These are phyloP conservation scores for Mortierella sp. DNA, from an alignment of 371 early-diverging fungal genomes.

Conservation along the genomic window DNA sequence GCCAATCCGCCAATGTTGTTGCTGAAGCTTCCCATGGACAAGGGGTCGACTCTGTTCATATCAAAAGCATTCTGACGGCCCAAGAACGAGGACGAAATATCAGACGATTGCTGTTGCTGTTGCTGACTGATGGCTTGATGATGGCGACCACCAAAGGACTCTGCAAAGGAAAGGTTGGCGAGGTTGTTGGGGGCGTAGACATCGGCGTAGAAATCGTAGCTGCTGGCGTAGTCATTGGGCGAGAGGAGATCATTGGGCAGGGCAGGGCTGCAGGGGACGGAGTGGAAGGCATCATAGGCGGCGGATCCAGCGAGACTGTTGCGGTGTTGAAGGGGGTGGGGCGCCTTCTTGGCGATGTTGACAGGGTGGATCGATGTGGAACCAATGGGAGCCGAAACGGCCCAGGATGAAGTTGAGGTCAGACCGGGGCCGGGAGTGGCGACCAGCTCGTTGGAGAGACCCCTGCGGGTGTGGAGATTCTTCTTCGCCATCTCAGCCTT, in stretches of 20 bases:
- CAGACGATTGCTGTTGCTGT: conserved; percentile 41
- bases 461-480: conserved; percentile 80
- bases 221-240: conserved; percentile 67
- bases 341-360: conserved; percentile 33
- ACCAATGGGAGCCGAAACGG: conserved; percentile 16
- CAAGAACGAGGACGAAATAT: conserved; percentile 42
- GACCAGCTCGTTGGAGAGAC: conserved; percentile 47
- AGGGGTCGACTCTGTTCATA: conserved; percentile 43
- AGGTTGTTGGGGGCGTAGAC: conserved; percentile 60
- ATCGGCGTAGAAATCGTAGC: conserved; percentile 66
- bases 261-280: conserved; percentile 65
- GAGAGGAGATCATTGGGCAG: conserved; percentile 69
- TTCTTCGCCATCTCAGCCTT: conserved; percentile 98
- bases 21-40: conserved; percentile 48
- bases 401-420: conserved; percentile 14
- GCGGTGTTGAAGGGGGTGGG: conserved; percentile 53
- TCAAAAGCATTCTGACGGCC: conserved; percentile 46
- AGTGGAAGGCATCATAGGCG: conserved; percentile 70
- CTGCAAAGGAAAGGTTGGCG: conserved; percentile 42
- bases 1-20: conserved; percentile 41
- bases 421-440: conserved; percentile 22
- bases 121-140: conserved; percentile 29
- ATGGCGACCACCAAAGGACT: conserved; percentile 51
- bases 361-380: conserved; percentile 32
- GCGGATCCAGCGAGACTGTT: conserved; percentile 59